Percentiles rank a stretch among this genome's conserved stretches.
Conservation (phyloP, 352 stramenopile genomes). For the Stramenopiles sp. region DNA sequence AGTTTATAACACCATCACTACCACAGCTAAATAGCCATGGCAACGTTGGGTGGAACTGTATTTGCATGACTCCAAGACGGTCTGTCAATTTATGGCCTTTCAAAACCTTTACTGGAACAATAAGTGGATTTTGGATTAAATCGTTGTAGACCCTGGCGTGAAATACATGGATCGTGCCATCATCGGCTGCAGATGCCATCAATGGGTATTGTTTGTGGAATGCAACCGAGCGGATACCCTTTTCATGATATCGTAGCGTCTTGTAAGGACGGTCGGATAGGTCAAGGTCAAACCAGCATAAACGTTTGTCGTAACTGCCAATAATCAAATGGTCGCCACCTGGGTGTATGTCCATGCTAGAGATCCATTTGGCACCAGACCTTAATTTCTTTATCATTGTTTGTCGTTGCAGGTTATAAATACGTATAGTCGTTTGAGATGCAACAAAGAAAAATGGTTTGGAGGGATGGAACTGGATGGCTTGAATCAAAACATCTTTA, state of each 20-base stretch:
- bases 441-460: constrained; percentile 99
- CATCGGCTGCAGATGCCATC: constrained; percentile 93
- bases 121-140: constrained; percentile 93
- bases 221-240: constrained; percentile 73
- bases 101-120: constrained; percentile 98
- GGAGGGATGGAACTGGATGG: constrained; percentile 87
- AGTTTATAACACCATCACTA: constrained; percentile 74
- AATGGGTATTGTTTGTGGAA: constrained; percentile 85
- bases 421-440: constrained; percentile 87
- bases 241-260: constrained; percentile 95
- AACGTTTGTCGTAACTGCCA: constrained; percentile 83
- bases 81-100: constrained; percentile 65
- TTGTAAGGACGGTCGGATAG: constrained; percentile 91
- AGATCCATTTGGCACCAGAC: constrained; percentile 95
- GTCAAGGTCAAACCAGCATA: constrained; percentile 99
- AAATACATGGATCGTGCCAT: constrained; percentile 97
- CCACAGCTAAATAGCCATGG: constrained; percentile 78
- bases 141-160: constrained; percentile 97
- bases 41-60: constrained; percentile 86
- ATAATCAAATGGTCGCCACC: constrained; percentile 97
- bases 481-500: constrained; percentile 68
- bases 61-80: constrained; percentile 75
- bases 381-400: constrained; percentile 90
- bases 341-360: constrained; percentile 87
- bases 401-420: constrained; percentile 98